Percentiles rank a stretch among this genome's conserved stretches.
Conservation (phyloP, 495 filamentous ascomycete genomes). For the Penicillium pancosmium region DNA sequence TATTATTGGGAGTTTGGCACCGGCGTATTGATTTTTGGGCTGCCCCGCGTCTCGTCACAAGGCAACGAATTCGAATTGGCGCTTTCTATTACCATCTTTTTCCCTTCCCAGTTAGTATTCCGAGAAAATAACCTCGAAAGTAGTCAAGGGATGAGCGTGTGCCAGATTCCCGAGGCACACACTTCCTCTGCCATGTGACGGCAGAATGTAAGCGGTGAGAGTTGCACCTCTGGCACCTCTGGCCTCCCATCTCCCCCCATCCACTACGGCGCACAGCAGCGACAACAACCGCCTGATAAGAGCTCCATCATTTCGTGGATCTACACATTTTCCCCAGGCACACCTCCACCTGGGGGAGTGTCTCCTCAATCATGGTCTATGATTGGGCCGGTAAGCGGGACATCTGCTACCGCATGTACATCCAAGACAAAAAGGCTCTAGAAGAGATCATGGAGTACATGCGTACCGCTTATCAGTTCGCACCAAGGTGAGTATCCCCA, state of each 20-base stretch:
- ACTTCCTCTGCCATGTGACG: too few species aligned
- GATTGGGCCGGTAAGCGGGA: conserved; percentile 73
- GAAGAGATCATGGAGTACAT: conserved; percentile 70
- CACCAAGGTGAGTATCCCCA: conserved; percentile 57
- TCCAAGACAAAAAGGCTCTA: conserved; percentile 68
- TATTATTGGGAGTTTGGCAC: conserved; percentile 4
- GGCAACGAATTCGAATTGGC: neutral
- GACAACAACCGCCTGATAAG: conserved; percentile 42
- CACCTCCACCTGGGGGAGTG: conserved; percentile 38
- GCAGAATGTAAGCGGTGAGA: conserved; percentile 1
- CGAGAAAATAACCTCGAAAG: too few species aligned
- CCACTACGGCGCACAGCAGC: conserved; percentile 44
- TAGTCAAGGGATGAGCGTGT: too few species aligned
- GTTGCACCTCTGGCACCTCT: conserved; percentile 30
- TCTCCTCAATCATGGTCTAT: conserved; percentile 61
- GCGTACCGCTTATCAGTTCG: conserved; percentile 61
- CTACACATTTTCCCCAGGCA: conserved; percentile 24
- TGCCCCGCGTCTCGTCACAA: neutral
- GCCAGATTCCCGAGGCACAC: too few species aligned
- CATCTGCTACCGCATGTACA: conserved; percentile 71
- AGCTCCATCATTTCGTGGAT: conserved; percentile 20
- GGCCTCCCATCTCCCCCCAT: conserved; percentile 16
- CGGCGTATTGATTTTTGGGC: conserved; percentile 8
- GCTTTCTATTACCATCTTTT: neutral
- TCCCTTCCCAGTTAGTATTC: too few species aligned